A percentile compares a stretch with the other conserved stretches of the same genome.
Conservation (phyloP, 2,329 filamentous ascomycete species). For the Daldinia eschscholtzii region DNA sequence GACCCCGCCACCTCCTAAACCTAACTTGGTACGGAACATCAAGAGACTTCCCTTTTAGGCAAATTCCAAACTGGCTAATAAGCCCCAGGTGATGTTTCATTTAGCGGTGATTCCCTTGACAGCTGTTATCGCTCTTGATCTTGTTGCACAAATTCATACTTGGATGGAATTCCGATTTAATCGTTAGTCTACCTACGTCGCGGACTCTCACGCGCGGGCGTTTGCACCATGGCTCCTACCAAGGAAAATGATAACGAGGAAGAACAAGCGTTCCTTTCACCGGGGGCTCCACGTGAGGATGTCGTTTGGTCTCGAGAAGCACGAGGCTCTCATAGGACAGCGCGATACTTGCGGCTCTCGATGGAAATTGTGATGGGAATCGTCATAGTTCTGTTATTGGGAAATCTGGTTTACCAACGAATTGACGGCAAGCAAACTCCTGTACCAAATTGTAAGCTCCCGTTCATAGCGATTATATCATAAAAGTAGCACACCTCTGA, state of each 20-base stretch:
- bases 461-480: not conserved
- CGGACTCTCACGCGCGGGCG: not conserved
- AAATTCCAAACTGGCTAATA: conserved; percentile 37
- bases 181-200: not conserved
- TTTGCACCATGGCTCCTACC: conserved; percentile 38
- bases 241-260: conserved; percentile 49
- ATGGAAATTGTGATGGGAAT: conserved; percentile 52
- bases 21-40: conserved; percentile 45
- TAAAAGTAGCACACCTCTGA: conserved; percentile 20
- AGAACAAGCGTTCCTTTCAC: conserved; percentile 51
- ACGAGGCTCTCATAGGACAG: conserved; percentile 23
- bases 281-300: conserved; percentile 24
- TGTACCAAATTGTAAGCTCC: conserved; percentile 52
- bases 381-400: conserved; percentile 48
- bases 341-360: conserved; percentile 47
- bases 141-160: conserved; percentile 3
- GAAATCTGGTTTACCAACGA: conserved; percentile 39
- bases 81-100: conserved; percentile 3
- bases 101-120: conserved; percentile 6
- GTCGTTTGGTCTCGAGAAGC: conserved; percentile 36
- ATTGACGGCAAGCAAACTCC: conserved; percentile 44
- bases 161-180: not conserved
- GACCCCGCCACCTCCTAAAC: conserved; percentile 22
- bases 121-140: not conserved
- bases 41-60: conserved; percentile 40